phyloP scores from a whole-genome alignment of 257 asterid genomes.

The Przewalskia tangutica region DNA sequence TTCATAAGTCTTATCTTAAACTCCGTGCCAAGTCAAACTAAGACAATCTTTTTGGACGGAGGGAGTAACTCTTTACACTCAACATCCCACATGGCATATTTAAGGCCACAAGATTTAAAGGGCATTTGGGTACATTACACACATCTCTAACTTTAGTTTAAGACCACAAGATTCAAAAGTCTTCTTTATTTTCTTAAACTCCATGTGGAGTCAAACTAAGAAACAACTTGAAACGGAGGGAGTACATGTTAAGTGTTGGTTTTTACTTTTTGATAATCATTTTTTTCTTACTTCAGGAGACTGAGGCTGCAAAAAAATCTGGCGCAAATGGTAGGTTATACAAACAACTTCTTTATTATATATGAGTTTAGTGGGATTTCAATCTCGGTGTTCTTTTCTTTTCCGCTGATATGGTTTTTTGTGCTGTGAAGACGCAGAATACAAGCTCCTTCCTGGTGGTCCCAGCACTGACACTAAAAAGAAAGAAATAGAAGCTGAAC shows the following conservation, averaged over 20 bases:
- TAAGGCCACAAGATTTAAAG: too few species aligned
- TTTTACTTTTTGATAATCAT: neutral
- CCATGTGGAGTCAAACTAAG: too few species aligned
- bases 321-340: conserved; percentile 46
- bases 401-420: neutral
- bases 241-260: neutral
- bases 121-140: too few species aligned
- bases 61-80: too few species aligned
- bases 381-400: neutral
- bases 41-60: too few species aligned
- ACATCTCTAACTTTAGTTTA: too few species aligned
- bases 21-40: too few species aligned
- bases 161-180: too few species aligned
- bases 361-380: neutral
- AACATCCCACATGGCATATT: too few species aligned
- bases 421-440: conserved; percentile 51
- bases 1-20: too few species aligned
- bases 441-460: conserved; percentile 69
- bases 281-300: neutral
- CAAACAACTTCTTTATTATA: neutral
- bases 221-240: too few species aligned
- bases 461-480: conserved; percentile 30
- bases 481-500: conserved; percentile 35
- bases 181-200: too few species aligned
- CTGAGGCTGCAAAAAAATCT: neutral